Conservation (phyloP, 2,329 filamentous ascomycete genomes). For the Hymenotorrendiella dingleyae region DNA sequence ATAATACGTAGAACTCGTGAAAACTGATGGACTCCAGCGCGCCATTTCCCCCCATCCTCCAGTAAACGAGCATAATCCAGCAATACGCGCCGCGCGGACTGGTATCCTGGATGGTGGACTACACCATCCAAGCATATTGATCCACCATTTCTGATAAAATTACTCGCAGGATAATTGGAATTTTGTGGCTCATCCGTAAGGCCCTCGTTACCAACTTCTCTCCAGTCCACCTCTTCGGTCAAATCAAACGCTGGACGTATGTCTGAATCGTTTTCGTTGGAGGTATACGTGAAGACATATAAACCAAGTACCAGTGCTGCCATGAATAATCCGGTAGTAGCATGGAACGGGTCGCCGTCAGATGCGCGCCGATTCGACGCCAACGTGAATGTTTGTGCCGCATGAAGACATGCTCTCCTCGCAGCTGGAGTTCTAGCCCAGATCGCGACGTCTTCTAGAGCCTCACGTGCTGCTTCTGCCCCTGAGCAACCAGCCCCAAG, state of each 20-base stretch:
- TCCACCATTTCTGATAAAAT: slow-evolving; percentile 44
- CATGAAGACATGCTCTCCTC: slow-evolving; percentile 44
- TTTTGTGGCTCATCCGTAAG: slow-evolving; percentile 26
- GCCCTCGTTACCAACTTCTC: slow-evolving; percentile 38
- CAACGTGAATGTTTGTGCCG: slow-evolving; percentile 45
- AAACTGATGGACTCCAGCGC: slow-evolving; percentile 38
- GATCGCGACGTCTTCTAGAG: slow-evolving; percentile 42
- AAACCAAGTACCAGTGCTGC: slow-evolving; percentile 45
- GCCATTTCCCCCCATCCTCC: slow-evolving; percentile 47
- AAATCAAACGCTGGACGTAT: slow-evolving; percentile 35
- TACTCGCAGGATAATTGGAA: slow-evolving; percentile 30
- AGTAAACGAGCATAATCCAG: slow-evolving; percentile 46
- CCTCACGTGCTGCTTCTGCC: slow-evolving; percentile 39
- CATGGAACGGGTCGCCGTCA: slow-evolving; percentile 46
- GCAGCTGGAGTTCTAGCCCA: slow-evolving; percentile 47
- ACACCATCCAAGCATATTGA: slow-evolving; percentile 42
- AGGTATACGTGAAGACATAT: slow-evolving; percentile 43
- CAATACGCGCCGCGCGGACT: slow-evolving; percentile 44
- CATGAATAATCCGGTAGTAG: slow-evolving; percentile 43
- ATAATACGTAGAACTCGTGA: slow-evolving; percentile 48
- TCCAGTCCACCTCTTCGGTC: slow-evolving; percentile 45
- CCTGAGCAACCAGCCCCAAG: slow-evolving; percentile 45
- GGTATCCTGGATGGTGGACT: slow-evolving; percentile 42
- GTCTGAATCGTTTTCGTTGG: slow-evolving; percentile 6
- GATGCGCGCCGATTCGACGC: slow-evolving; percentile 46